These are phyloP conservation scores for Fraxinus baroniana DNA, from an alignment of 305 asterid genomes.

Conservation along the genomic window DNA sequence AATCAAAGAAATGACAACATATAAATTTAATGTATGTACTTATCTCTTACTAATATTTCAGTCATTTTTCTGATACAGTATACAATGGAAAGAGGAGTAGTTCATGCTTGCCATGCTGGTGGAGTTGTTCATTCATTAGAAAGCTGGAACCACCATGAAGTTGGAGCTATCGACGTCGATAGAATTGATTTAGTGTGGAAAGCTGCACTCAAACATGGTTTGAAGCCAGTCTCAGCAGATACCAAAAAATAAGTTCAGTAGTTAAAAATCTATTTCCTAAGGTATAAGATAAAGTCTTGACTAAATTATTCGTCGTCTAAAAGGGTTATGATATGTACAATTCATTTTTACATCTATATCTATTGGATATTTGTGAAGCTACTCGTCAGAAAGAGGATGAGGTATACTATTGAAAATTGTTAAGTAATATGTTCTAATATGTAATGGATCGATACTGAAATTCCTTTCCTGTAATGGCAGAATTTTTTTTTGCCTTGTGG, in stretches of 20 bases:
- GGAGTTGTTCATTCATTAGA: constrained; percentile 78
- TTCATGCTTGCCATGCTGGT: constrained; percentile 97
- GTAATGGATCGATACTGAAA: too few relatives aligned
- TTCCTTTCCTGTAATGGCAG: too few relatives aligned
- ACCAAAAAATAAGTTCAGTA: neutral
- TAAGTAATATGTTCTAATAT: neutral
- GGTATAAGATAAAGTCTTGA: neutral
- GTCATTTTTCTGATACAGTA: constrained; percentile 40
- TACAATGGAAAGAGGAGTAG: constrained; percentile 90
- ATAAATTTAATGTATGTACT: neutral
- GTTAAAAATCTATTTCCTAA: neutral
- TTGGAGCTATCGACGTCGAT: constrained; percentile 78
- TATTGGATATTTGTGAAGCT: neutral
- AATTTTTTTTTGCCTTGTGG: too few relatives aligned
- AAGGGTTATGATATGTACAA: neutral
- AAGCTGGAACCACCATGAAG: constrained; percentile 91
- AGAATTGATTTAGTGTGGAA: constrained; percentile 78
- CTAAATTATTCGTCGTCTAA: neutral
- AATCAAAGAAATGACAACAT: neutral
- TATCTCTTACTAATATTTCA: neutral
- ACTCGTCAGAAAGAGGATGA: neutral
- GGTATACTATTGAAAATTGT: neutral
- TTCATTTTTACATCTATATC: neutral
- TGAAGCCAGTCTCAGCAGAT: constrained; percentile 51
- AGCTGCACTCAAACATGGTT: constrained; percentile 79